phyloP scores from a whole-genome alignment of 179 eudicot species.

The Beta corolliflora region DNA sequence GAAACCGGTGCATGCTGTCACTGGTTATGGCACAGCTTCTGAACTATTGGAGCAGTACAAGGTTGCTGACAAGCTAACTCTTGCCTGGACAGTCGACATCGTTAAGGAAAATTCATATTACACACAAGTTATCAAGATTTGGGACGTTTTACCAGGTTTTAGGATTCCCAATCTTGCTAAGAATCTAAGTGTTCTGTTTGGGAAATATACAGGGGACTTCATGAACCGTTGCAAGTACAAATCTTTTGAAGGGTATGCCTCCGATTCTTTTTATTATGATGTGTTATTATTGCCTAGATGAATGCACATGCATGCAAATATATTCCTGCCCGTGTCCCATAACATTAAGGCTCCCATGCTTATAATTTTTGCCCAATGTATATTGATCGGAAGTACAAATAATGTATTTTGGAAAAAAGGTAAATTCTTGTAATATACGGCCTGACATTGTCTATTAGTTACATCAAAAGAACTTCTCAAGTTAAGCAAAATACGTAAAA shows the following conservation, averaged over 20 bases:
- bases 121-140: conserved; percentile 48
- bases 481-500: too few species aligned
- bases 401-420: too few species aligned
- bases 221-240: conserved; percentile 40
- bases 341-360: neutral
- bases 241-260: conserved; percentile 42
- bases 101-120: conserved; percentile 19
- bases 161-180: conserved; percentile 31
- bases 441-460: too few species aligned
- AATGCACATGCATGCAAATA: neutral
- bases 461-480: too few species aligned
- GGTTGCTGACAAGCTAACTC: conserved; percentile 22
- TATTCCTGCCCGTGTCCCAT: neutral
- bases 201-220: conserved; percentile 30
- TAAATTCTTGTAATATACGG: neutral
- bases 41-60: conserved; percentile 36
- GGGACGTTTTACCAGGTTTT: conserved; percentile 39
- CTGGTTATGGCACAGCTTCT: neutral
- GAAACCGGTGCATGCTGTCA: neutral
- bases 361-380: too few species aligned
- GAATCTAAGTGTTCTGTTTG: conserved; percentile 30
- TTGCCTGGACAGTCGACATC: conserved; percentile 37
- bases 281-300: neutral
- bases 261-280: neutral
- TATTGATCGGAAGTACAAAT: too few species aligned